A percentile compares a stretch with the other conserved stretches of the same genome.
phyloP scores from a whole-genome alignment of 2,329 filamentous ascomycete species.

The Cladosporium sp. region DNA sequence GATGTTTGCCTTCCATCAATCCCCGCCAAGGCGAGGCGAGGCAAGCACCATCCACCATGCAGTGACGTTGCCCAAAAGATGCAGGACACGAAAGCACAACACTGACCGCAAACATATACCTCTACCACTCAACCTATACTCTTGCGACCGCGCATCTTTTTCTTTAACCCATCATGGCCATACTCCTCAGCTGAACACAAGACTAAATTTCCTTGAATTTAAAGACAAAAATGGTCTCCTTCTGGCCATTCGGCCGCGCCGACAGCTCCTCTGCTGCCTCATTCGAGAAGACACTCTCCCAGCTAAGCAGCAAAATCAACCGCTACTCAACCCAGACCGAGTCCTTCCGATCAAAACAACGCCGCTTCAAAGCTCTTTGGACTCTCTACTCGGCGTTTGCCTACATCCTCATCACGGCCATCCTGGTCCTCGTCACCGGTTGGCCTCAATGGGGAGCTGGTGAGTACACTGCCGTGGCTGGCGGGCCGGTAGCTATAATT shows the following conservation, averaged over 20 bases:
- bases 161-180: background rate
- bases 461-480: constrained; percentile 75
- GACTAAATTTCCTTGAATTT: no score
- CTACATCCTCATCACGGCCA: constrained; percentile 81
- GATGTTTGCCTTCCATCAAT: background rate
- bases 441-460: constrained; percentile 69
- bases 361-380: constrained; percentile 78
- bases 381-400: constrained; percentile 87
- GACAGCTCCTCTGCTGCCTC: constrained; percentile 78
- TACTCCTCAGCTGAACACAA: background rate
- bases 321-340: constrained; percentile 71
- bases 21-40: background rate
- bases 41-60: background rate
- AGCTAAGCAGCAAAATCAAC: constrained; percentile 77
- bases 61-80: background rate
- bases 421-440: constrained; percentile 80
- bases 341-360: constrained; percentile 63
- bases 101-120: background rate
- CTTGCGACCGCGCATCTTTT: background rate
- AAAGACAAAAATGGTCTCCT: constrained; percentile 61
- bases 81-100: background rate
- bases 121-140: background rate
- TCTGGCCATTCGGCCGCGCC: constrained; percentile 87
- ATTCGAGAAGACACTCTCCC: constrained; percentile 87
- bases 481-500: constrained; percentile 73